Base-by-base conservation (phyloP, 1,284 basidiomycete species). In the Malassezia vespertilionis region DNA sequence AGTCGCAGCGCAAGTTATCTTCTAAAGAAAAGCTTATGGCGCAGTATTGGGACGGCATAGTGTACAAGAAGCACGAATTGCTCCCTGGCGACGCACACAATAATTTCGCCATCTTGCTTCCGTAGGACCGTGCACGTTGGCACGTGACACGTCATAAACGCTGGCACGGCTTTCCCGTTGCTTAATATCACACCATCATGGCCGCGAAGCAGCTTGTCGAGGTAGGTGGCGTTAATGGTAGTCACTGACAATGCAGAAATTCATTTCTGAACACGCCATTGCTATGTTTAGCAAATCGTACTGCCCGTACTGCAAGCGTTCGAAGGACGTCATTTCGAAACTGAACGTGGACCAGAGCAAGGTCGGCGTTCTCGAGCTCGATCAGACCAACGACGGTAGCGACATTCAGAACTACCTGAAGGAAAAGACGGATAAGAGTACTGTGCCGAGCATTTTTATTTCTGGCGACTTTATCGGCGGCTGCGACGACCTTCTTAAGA, bases 371-470 rank as follows among this genome's bases (percentile, higher is more conserved):
- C 48, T 72, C 32, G 72, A 74, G 53, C 63, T 74, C 34, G 73
- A 74, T 49, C 31, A 63, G 32, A 61, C 67, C 44, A 57, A 53
- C 12, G 63, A 73, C 15, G 70, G 70, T 5, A 28, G 40, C 12
- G 65, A 61, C 12, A 58, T 68, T 21, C 63, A 65, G 61, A 57
- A 56, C 32, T 73, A 72, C 56, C 61, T 74, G 23, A 55, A 50
- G 18, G 57, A 68, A 14, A 72, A 73, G 65, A 74, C 73, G 1
- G 69, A 63, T 7, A 73, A 74, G 62, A 46, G 69, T 3, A 74
- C 73, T 2, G 74, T 74, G 6, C 74, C 74, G 23, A 71, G 68
- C 54, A 68, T 74, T 54, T 74, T 71, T 46, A 72, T 74, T 55
- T 64, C 63, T 37, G 58, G 68, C 31, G 61, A 69, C 24, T 65